Conservation (phyloP, 371 early-diverging fungal species). For the Mortierella sp. region DNA sequence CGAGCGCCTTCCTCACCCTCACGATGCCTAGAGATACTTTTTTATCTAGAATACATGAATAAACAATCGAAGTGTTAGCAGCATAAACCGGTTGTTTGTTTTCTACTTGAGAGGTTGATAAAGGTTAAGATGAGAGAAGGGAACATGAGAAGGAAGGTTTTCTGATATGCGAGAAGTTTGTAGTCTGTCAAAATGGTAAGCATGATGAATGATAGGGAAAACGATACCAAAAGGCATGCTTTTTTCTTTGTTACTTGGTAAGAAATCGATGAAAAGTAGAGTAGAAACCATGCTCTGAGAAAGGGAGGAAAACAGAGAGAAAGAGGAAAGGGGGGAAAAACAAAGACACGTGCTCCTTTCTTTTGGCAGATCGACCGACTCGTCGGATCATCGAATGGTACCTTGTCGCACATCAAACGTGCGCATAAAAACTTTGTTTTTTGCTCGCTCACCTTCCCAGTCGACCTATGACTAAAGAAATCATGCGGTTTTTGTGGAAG, state of each 20-base stretch:
- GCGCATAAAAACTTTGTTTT: not conserved
- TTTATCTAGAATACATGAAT: not conserved
- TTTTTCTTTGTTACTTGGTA: not conserved
- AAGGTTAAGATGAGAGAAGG: not conserved
- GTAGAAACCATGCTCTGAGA: not conserved
- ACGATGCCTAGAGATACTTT: conserved; percentile 15
- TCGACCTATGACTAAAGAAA: too few relatives aligned
- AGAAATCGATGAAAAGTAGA: not conserved
- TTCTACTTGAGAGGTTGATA: not conserved
- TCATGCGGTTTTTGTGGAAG: too few relatives aligned
- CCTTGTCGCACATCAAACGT: not conserved
- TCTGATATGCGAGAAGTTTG: not conserved
- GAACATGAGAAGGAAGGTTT: not conserved
- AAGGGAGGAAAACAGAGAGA: not conserved
- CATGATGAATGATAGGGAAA: not conserved
- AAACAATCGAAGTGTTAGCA: not conserved
- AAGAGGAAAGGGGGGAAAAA: not conserved
- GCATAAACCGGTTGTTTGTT: not conserved
- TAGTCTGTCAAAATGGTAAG: not conserved
- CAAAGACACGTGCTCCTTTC: not conserved
- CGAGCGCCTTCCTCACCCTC: conserved; percentile 43
- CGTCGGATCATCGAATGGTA: not conserved
- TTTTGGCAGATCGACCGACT: not conserved
- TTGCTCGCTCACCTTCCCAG: not conserved
- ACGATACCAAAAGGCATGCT: not conserved